Evolutionary conservation across 1,284 basidiomycete genomes (phyloP).

Genomic region (Wolfiporia cocos): DNA sequence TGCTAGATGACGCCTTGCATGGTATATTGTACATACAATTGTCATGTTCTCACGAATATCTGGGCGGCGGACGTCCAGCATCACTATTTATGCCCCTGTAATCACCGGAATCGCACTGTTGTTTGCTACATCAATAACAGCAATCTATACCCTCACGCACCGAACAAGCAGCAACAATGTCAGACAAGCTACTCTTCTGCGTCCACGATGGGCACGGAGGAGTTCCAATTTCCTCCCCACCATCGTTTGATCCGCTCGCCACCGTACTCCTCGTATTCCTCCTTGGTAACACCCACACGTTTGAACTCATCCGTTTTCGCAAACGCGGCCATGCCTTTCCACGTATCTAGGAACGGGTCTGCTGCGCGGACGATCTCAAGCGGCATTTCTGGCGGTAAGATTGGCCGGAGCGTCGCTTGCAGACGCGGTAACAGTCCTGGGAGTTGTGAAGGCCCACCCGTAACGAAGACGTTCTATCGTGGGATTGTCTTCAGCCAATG

Average conservation of each 20-base stretch:
- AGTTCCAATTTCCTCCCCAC: conserved; percentile 85
- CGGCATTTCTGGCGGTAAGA: conserved; percentile 74
- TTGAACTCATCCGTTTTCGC: conserved; percentile 56
- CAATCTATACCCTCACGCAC: no score
- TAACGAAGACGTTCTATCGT: conserved; percentile 82
- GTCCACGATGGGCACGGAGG: conserved; percentile 16
- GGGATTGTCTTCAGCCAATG: background rate
- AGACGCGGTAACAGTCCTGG: conserved; percentile 71
- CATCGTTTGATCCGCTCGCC: conserved; percentile 73
- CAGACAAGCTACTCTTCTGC: no score
- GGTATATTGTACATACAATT: conserved; percentile 13
- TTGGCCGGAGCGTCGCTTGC: conserved; percentile 65
- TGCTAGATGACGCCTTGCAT: conserved; percentile 35
- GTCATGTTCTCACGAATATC: conserved; percentile 13
- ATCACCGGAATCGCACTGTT: conserved; percentile 1
- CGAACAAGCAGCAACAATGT: no score
- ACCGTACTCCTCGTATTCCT: conserved; percentile 91
- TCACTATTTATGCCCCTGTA: conserved; percentile 9
- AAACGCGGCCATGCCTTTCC: conserved; percentile 91
- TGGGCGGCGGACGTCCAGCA: conserved; percentile 9
- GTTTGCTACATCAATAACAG: no score
- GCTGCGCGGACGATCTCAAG: conserved; percentile 56
- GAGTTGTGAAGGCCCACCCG: conserved; percentile 77
- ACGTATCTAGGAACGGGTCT: conserved; percentile 77
- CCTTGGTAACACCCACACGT: conserved; percentile 56